phyloP scores from a whole-genome alignment of 1,139 yeast genomes.

The Chernovozyma aurita region DNA sequence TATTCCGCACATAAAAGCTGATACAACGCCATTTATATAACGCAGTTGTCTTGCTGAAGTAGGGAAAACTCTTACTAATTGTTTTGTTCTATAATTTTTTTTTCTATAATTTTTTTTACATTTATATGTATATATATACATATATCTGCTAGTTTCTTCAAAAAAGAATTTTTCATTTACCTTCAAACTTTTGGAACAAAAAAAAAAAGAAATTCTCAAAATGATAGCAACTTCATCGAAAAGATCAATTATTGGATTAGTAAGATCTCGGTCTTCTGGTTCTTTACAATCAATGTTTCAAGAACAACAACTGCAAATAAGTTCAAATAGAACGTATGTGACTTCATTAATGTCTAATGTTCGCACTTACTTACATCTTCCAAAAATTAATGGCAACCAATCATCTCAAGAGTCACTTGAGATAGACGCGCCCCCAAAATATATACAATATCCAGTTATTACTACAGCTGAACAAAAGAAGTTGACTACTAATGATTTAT shows the following conservation, averaged over 20 bases:
- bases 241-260: neutral
- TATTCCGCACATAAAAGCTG: neutral
- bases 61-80: too few species aligned
- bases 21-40: neutral
- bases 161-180: too few species aligned
- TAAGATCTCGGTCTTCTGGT: neutral
- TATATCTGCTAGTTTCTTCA: too few species aligned
- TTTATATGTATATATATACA: too few species aligned
- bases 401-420: neutral
- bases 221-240: neutral
- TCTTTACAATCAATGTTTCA: neutral
- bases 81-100: too few species aligned
- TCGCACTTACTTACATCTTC: constrained; percentile 6
- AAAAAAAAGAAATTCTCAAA: too few species aligned
- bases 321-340: constrained; percentile 4
- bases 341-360: constrained; percentile 3
- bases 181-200: too few species aligned
- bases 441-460: constrained; percentile 38
- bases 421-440: constrained; percentile 19
- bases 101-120: too few species aligned
- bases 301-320: neutral
- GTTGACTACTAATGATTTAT: constrained; percentile 32
- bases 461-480: constrained; percentile 38
- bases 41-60: too few species aligned
- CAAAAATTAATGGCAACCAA: neutral